Conservation (phyloP, 139 green algal species). For the Chlamydomonas sphaeroides region DNA sequence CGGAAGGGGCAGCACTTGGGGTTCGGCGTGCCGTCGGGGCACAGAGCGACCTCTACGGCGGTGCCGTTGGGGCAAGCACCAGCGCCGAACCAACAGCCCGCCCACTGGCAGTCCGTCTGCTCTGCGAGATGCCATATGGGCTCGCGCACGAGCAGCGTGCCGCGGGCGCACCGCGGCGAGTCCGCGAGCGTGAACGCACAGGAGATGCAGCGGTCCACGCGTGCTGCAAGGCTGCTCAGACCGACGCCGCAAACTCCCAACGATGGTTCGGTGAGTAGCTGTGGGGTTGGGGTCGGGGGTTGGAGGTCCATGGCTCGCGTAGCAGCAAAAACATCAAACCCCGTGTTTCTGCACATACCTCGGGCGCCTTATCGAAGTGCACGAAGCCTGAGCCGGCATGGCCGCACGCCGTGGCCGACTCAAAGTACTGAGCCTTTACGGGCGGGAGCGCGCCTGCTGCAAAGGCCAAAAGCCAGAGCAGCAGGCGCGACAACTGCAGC, state of each 20-base stretch:
- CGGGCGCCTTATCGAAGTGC: constrained; percentile 19
- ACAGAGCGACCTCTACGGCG: constrained; percentile 1
- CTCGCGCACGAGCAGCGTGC: neutral
- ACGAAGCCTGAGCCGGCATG: constrained; percentile 9
- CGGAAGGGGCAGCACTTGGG: constrained; percentile 27
- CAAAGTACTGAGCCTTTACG: neutral
- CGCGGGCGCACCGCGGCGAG: neutral
- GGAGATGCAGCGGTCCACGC: constrained; percentile 24
- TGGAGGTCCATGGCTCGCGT: too few relatives aligned
- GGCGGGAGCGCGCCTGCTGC: constrained; percentile 11
- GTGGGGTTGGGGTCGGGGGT: too few relatives aligned
- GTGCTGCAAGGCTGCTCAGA: neutral
- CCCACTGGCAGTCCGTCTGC: constrained; percentile 11
- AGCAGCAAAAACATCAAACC: too few relatives aligned
- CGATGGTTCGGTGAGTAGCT: neutral
- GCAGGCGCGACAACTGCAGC: constrained; percentile 40
- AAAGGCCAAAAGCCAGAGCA: constrained; percentile 27
- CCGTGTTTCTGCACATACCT: too few relatives aligned
- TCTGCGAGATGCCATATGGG: constrained; percentile 16
- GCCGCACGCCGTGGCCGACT: neutral
- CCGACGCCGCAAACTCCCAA: constrained; percentile 30
- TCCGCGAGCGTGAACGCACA: constrained; percentile 32
- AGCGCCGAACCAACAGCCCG: constrained; percentile 9
- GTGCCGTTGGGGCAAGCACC: constrained; percentile 10
- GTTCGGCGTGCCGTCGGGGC: neutral